Evolutionary conservation across 106 monocot genomes (phyloP).

Genomic region (Dendrobium chrysotoxum): DNA sequence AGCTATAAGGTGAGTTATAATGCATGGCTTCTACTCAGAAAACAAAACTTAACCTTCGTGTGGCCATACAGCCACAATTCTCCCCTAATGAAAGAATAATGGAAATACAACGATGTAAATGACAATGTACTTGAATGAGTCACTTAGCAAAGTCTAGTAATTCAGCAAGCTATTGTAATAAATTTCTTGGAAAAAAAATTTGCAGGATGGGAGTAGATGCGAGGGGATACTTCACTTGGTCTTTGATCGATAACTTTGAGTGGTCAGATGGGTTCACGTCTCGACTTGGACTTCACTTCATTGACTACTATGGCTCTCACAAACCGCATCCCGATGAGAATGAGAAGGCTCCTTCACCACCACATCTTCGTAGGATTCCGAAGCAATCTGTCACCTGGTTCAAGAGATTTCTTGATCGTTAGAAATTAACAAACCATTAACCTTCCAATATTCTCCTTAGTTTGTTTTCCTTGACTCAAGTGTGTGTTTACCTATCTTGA

Average conservation of each 20-base stretch:
- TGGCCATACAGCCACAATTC: too few relatives aligned
- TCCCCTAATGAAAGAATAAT: too few relatives aligned
- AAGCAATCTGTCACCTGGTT: slow-evolving; percentile 36
- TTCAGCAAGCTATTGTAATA: too few relatives aligned
- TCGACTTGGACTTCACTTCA: slow-evolving; percentile 37
- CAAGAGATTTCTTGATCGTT: slow-evolving; percentile 19
- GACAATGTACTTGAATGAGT: too few relatives aligned
- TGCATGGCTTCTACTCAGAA: not conserved
- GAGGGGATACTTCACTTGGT: slow-evolving; percentile 44
- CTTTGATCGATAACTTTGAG: slow-evolving; percentile 45
- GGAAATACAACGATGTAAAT: too few relatives aligned
- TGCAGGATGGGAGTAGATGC: slow-evolving; percentile 27
- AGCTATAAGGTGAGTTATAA: not conserved
- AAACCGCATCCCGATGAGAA: not conserved
- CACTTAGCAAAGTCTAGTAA: too few relatives aligned
- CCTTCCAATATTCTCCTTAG: not conserved
- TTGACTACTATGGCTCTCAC: slow-evolving; percentile 24
- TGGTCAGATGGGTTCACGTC: slow-evolving; percentile 35
- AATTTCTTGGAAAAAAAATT: too few relatives aligned
- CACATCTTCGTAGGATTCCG: slow-evolving; percentile 8
- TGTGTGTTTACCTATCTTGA: not conserved
- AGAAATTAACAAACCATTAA: not conserved
- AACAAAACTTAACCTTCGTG: not conserved
- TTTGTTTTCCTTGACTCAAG: not conserved
- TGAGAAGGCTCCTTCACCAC: not conserved